phyloP scores from a whole-genome alignment of 139 green algal genomes.

The Closterium sp. region DNA sequence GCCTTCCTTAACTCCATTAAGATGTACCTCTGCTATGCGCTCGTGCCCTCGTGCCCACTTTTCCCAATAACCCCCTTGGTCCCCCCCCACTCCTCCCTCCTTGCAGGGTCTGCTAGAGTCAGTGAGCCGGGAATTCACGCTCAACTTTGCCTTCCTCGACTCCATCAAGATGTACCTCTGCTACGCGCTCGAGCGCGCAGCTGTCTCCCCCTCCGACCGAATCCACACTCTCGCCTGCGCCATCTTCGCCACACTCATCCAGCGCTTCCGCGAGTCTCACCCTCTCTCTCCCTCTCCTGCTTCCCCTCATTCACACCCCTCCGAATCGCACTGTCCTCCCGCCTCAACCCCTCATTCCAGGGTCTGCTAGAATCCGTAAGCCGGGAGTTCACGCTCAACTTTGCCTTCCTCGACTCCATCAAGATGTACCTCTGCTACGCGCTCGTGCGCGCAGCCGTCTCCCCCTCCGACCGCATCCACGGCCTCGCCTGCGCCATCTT shows the following conservation, averaged over 20 bases:
- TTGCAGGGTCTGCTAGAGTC: conserved; percentile 33
- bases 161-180: conserved; percentile 28
- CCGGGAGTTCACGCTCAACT: conserved; percentile 26
- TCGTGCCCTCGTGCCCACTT: conserved; percentile 86
- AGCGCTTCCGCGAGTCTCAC: conserved; percentile 67
- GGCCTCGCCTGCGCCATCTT: conserved; percentile 69
- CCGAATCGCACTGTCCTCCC: too few relatives aligned
- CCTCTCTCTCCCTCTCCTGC: too few relatives aligned
- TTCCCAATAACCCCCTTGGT: conserved; percentile 79
- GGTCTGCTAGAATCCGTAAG: conserved; percentile 33
- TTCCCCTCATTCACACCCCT: too few relatives aligned
- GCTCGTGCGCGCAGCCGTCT: conserved; percentile 40
- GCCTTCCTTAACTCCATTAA: conserved; percentile 35
- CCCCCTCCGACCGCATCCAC: conserved; percentile 12
- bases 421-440: conserved; percentile 27
- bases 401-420: conserved; percentile 28
- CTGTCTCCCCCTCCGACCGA: conserved; percentile 1
- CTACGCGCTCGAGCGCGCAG: conserved; percentile 31
- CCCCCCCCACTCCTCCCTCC: not conserved
- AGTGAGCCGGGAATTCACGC: conserved; percentile 27
- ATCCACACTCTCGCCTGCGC: conserved; percentile 29
- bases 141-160: conserved; percentile 38
- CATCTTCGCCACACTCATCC: conserved; percentile 85
- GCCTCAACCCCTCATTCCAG: too few relatives aligned
- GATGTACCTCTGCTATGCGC: conserved; percentile 17